Evolutionary conservation across 2,329 filamentous ascomycete species (phyloP), one percentile per base, ranked within the genome.

Genomic region (Ophiostoma perfectum): DNA sequence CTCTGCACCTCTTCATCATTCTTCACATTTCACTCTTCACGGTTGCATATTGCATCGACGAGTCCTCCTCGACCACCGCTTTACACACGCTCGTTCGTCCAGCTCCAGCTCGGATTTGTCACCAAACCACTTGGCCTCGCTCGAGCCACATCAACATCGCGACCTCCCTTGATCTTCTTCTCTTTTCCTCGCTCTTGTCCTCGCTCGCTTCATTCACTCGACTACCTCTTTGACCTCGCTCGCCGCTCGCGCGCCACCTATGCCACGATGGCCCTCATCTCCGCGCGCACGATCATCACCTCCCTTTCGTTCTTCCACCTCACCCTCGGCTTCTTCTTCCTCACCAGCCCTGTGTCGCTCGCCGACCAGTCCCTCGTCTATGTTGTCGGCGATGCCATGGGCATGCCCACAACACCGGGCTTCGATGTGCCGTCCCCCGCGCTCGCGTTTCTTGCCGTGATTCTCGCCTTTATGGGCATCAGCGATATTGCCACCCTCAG

Each of bases 291-390:
- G 8, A 89, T 97, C 77, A 89, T 97, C 74, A 90, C 91, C 73
- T 89, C 88, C 66, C 81, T 97, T 73, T 90, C 90, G 73, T 85
- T 96, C 76, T 92, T 95, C 81, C 91, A 97, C 80, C 79, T 97
- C 72, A 91, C 91, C 5, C 82, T 95, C 65, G 92, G 89, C 74
- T 93, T 89, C 79, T 92, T 95, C 81, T 90, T 97, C 80, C 83
- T 96, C 74, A 89, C 86, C 58, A 88, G 84, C 69, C 93, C 93
- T 5, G 80, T 81, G 70, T 83, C 85, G 60, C 83, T 97, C 74
- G 87, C 90, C 65, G 89, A 94, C 75, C 92, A 96, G 75, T 88
- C 89, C 66, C 78, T 96, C 36, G 91, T 97, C 64, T 91, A 87
- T 73, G 84, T 97, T 42, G 80, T 97, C 39, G 92, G 92, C 67